Conservation (phyloP, 306 rosid species). For the Lathyrus sativus region DNA sequence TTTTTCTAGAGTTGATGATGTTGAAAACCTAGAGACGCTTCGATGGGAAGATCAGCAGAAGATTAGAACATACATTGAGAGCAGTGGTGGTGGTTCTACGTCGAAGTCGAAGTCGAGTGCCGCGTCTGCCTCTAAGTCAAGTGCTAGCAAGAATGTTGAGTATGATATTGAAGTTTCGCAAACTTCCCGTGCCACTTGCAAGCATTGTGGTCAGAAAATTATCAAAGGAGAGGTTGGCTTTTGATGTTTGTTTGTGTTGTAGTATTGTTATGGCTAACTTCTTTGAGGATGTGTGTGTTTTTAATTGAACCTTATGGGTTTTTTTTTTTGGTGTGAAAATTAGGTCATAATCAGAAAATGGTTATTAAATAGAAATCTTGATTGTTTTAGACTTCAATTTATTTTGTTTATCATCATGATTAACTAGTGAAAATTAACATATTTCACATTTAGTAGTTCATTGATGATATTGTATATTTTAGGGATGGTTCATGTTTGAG, state of each 20-base stretch:
- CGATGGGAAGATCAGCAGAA: slow-evolving; percentile 98
- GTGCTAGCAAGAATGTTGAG: slow-evolving; percentile 38
- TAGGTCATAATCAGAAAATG: slow-evolving; percentile 7
- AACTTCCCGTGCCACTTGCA: slow-evolving; percentile 87
- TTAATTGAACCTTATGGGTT: slow-evolving; percentile 10
- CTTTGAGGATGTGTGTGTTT: not conserved
- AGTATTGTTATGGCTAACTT: slow-evolving; percentile 8
- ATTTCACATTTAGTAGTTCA: slow-evolving; percentile 24
- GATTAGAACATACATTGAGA: slow-evolving; percentile 73
- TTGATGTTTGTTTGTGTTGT: slow-evolving; percentile 13
- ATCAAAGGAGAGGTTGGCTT: slow-evolving; percentile 77
- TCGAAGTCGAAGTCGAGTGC: not conserved
- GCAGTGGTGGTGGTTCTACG: not conserved
- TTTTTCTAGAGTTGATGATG: slow-evolving; percentile 70
- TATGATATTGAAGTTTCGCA: slow-evolving; percentile 71
- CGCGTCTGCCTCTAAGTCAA: slow-evolving; percentile 13
- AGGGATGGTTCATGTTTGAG: slow-evolving; percentile 8
- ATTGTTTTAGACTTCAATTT: slow-evolving; percentile 21
- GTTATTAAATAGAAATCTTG: slow-evolving; percentile 14
- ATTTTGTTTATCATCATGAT: slow-evolving; percentile 26
- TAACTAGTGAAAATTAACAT: slow-evolving; percentile 10
- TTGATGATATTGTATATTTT: slow-evolving; percentile 13
- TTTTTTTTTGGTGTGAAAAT: slow-evolving; percentile 16
- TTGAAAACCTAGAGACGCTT: slow-evolving; percentile 79
- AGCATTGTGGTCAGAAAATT: slow-evolving; percentile 67